Conservation (phyloP, 352 stramenopile species). For the Phytophthora sp. region DNA sequence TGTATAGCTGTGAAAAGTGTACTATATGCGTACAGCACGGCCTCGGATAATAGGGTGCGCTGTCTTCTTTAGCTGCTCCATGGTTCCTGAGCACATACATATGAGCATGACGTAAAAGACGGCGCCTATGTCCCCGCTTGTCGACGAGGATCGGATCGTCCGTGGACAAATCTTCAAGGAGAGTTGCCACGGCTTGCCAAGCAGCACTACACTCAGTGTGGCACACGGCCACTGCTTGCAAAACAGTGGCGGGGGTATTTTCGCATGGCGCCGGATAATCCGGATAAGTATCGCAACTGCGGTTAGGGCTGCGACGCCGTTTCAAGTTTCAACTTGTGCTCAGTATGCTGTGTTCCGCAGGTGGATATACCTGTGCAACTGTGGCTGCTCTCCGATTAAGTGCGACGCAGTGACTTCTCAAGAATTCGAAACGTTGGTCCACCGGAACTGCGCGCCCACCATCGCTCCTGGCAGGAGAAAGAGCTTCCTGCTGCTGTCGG, state of each 20-base stretch:
- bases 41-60: too few species aligned
- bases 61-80: too few species aligned
- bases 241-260: constrained; percentile 11
- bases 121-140: constrained; percentile 13
- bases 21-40: too few species aligned
- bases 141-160: constrained; percentile 21
- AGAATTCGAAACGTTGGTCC: constrained; percentile 10
- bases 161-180: constrained; percentile 33
- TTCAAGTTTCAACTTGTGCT: constrained; percentile 19
- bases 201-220: too few species aligned
- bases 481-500: neutral
- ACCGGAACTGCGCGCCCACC: constrained; percentile 25
- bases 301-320: constrained; percentile 1
- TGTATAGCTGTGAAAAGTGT: neutral
- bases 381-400: neutral
- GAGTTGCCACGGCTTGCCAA: constrained; percentile 7
- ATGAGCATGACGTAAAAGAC: too few species aligned
- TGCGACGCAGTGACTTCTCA: constrained; percentile 12
- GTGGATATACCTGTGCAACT: constrained; percentile 13
- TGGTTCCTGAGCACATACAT: too few species aligned
- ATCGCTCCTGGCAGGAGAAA: neutral
- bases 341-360: constrained; percentile 10
- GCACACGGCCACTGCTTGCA: constrained; percentile 16
- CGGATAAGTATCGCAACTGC: neutral
- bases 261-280: constrained; percentile 29